Conservation (phyloP, 2,329 filamentous ascomycete species). For the Xylariomycetidae sp. region DNA sequence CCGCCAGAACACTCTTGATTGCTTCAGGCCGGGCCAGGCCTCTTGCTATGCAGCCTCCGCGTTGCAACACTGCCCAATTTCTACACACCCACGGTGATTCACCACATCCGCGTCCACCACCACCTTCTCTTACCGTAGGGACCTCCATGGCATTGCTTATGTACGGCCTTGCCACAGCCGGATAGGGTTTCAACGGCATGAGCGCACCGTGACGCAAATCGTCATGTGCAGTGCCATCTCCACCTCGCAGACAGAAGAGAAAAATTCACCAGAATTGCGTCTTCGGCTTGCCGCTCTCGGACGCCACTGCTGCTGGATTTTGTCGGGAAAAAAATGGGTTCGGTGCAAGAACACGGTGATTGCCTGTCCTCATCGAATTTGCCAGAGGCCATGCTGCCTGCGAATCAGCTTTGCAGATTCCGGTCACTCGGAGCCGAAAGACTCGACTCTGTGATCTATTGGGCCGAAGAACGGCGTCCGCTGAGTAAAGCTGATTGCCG, state of each 20-base stretch:
- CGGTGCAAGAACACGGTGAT: neutral
- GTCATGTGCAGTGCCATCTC: neutral
- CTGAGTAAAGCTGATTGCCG: too few species aligned
- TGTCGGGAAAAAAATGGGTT: constrained; percentile 14
- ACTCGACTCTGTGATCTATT: too few species aligned
- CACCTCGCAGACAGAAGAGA: neutral
- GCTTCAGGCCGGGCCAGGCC: neutral
- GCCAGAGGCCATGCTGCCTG: neutral
- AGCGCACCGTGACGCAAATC: constrained; percentile 1
- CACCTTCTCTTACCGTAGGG: neutral
- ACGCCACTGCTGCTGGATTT: constrained; percentile 7
- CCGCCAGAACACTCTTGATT: neutral
- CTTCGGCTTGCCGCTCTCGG: neutral
- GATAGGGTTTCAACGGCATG: neutral
- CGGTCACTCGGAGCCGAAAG: too few species aligned
- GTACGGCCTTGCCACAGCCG: neutral
- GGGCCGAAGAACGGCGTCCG: too few species aligned
- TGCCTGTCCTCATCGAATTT: neutral
- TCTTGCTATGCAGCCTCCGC: neutral
- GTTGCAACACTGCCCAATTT: neutral
- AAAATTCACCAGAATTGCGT: neutral
- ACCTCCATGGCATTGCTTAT: neutral
- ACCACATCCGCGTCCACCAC: neutral
- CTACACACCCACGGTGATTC: neutral
- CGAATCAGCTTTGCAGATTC: too few species aligned